phyloP scores from a whole-genome alignment of 345 rosid genomes.

The Eucalyptus albens region DNA sequence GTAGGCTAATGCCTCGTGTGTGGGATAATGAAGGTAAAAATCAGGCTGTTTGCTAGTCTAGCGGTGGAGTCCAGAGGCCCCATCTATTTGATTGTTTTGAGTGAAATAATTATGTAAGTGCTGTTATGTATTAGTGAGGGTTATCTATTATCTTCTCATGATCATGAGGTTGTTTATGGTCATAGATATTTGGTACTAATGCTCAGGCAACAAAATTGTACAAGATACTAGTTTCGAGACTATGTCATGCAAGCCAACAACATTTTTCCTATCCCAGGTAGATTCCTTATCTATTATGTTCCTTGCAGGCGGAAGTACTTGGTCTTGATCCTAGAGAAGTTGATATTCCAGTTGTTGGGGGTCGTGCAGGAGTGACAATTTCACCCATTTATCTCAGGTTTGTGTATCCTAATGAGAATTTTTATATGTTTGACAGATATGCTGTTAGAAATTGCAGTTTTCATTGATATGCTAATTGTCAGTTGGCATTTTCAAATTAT shows the following conservation, averaged over 20 bases:
- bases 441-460: not conserved
- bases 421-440: not conserved
- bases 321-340: conserved; percentile 92
- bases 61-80: not conserved
- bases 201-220: not conserved
- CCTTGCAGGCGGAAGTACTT: conserved; percentile 74
- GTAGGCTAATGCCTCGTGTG: not conserved
- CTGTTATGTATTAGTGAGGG: not conserved
- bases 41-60: not conserved
- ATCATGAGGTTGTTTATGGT: not conserved
- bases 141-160: not conserved
- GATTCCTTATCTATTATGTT: not conserved
- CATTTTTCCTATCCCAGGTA: not conserved
- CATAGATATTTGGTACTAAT: not conserved
- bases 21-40: not conserved
- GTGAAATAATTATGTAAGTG: not conserved
- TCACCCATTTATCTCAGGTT: conserved; percentile 89
- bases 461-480: not conserved
- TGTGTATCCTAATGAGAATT: not conserved
- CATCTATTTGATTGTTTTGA: not conserved
- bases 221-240: not conserved
- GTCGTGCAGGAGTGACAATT: conserved; percentile 90
- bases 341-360: conserved; percentile 90
- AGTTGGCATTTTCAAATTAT: not conserved
- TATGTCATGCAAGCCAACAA: not conserved